Evolutionary conservation across 1,139 yeast species (phyloP).

Genomic region (Saccharomyces hybrid): DNA sequence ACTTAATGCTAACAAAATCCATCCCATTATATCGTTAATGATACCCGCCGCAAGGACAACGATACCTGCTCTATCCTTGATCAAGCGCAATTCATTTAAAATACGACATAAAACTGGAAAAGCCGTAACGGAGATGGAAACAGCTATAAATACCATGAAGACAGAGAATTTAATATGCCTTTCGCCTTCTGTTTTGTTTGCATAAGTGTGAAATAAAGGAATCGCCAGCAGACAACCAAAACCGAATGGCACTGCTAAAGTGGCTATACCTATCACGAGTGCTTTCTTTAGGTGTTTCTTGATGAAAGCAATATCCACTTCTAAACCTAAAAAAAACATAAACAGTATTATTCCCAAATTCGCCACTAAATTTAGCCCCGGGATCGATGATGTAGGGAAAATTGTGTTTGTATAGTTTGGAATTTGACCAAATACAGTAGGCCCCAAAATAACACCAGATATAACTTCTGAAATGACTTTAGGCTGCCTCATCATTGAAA

Average conservation of each 20-base stretch:
- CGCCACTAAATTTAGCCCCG: constrained; percentile 59
- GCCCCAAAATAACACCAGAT: constrained; percentile 66
- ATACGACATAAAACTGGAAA: constrained; percentile 79
- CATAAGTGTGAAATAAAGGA: constrained; percentile 55
- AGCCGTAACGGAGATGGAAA: constrained; percentile 76
- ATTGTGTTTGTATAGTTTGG: constrained; percentile 58
- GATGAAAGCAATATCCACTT: constrained; percentile 61
- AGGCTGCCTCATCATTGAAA: constrained; percentile 59
- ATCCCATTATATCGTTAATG: constrained; percentile 70
- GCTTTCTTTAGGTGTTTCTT: constrained; percentile 55
- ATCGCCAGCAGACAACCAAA: constrained; percentile 64
- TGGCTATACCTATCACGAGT: constrained; percentile 55
- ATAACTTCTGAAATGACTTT: constrained; percentile 73
- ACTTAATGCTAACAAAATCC: constrained; percentile 69
- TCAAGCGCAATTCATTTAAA: constrained; percentile 59
- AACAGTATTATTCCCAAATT: constrained; percentile 67
- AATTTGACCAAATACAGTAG: constrained; percentile 59
- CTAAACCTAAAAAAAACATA: constrained; percentile 68
- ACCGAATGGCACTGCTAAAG: constrained; percentile 72
- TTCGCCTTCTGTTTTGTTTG: constrained; percentile 30
- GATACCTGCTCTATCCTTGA: constrained; percentile 67
- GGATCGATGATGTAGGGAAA: constrained; percentile 55
- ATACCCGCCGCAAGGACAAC: constrained; percentile 80
- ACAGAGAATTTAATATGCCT: constrained; percentile 51
- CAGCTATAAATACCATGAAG: constrained; percentile 69